A percentile compares a stretch with the other conserved stretches of the same genome.
These are phyloP conservation scores for Tilletia walkeri DNA, from an alignment of 1,284 basidiomycete genomes.

Conservation along the genomic window DNA sequence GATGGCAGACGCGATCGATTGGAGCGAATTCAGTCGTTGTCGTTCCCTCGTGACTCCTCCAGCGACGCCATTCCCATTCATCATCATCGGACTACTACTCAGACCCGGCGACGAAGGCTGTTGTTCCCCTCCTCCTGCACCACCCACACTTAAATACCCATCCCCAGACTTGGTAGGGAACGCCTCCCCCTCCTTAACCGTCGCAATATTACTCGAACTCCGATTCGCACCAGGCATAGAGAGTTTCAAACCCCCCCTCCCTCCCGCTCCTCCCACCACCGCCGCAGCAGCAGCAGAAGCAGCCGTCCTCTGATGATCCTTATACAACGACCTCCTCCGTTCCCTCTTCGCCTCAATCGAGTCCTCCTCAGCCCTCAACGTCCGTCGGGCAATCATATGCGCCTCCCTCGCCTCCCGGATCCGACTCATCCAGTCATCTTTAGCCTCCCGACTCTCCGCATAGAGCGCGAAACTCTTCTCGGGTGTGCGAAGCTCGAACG, in stretches of 20 bases:
- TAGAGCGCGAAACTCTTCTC: slow-evolving; percentile 54
- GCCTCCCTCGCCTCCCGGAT: slow-evolving; percentile 51
- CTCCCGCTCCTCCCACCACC: too few species aligned
- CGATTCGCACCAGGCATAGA: not conserved
- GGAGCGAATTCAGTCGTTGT: slow-evolving; percentile 9
- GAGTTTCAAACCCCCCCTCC: not conserved
- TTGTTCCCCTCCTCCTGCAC: not conserved
- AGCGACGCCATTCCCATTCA: not conserved
- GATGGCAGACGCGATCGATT: slow-evolving; percentile 6
- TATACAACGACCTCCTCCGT: slow-evolving; percentile 20
- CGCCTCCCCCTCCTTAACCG: slow-evolving; percentile 8
- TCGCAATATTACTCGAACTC: not conserved
- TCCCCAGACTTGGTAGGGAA: not conserved
- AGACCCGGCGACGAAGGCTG: too few species aligned
- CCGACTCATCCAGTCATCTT: slow-evolving; percentile 44
- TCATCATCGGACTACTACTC: not conserved
- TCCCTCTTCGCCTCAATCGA: slow-evolving; percentile 45
- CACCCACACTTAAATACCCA: not conserved
- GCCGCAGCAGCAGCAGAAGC: not conserved
- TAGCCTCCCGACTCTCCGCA: slow-evolving; percentile 36
- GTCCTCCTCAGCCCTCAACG: slow-evolving; percentile 44
- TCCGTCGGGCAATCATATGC: slow-evolving; percentile 43
- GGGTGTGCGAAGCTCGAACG: slow-evolving; percentile 53
- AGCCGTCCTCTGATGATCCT: not conserved
- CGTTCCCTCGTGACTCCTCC: not conserved